Conservation (phyloP, 2,329 filamentous ascomycete genomes). For the Lecanicillium sp. region DNA sequence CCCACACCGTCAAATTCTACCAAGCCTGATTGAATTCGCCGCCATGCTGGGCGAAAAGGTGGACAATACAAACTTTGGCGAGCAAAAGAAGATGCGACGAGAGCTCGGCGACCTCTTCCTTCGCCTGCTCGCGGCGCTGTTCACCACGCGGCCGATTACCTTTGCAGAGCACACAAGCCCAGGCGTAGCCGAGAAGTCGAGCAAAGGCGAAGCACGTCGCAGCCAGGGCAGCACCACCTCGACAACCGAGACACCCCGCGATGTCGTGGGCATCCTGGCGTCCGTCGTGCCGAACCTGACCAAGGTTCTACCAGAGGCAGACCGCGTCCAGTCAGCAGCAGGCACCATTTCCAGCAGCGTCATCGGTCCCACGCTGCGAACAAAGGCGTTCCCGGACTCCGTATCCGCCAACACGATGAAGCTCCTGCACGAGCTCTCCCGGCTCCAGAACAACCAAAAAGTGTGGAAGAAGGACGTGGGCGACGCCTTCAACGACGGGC, state of each 20-base stretch:
- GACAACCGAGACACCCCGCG: slow-evolving; percentile 56
- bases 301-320: slow-evolving; percentile 76
- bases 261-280: slow-evolving; percentile 73
- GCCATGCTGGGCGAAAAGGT: slow-evolving; percentile 89
- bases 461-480: slow-evolving; percentile 87
- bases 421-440: slow-evolving; percentile 69
- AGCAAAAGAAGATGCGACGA: slow-evolving; percentile 84
- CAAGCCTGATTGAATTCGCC: slow-evolving; percentile 79
- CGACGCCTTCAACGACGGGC: slow-evolving; percentile 85
- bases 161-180: slow-evolving; percentile 50
- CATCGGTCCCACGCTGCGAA: slow-evolving; percentile 72
- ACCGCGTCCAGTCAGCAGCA: slow-evolving; percentile 72
- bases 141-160: slow-evolving; percentile 77
- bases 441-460: slow-evolving; percentile 74
- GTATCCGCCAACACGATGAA: slow-evolving; percentile 63
- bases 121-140: slow-evolving; percentile 82
- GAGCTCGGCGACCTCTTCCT: slow-evolving; percentile 87
- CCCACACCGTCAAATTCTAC: slow-evolving; percentile 84
- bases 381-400: slow-evolving; percentile 81
- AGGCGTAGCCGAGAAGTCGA: slow-evolving; percentile 28
- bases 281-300: slow-evolving; percentile 72
- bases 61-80: slow-evolving; percentile 95
- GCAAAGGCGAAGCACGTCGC: slow-evolving; percentile 27
- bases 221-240: slow-evolving; percentile 25
- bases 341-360: slow-evolving; percentile 76